These are phyloP conservation scores for Silene vulgaris DNA, from an alignment of 179 eudicot genomes.

Conservation along the genomic window DNA sequence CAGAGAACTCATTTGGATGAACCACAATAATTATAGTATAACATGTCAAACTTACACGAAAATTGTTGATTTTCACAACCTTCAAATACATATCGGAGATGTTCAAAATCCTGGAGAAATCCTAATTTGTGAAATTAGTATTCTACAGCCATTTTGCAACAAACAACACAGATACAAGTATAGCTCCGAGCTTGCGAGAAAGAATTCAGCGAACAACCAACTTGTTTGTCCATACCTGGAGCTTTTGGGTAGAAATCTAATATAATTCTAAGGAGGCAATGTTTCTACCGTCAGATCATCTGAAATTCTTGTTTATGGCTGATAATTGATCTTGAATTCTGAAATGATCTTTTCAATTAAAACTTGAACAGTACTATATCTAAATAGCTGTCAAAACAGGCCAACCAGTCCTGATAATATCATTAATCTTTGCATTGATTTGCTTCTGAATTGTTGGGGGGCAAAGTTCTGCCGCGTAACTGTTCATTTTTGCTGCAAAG, in stretches of 20 bases:
- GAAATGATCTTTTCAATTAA: neutral
- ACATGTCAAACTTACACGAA: neutral
- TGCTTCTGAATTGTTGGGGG: slow-evolving; percentile 58
- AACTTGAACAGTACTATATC: neutral
- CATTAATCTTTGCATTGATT: slow-evolving; percentile 68
- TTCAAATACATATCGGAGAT: neutral
- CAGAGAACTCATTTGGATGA: neutral
- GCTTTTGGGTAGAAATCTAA: neutral
- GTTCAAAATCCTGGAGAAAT: neutral
- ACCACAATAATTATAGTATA: neutral
- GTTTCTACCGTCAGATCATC: neutral
- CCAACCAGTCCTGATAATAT: slow-evolving; percentile 82
- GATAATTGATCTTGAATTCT: neutral
- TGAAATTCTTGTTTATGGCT: neutral
- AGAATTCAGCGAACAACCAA: too few relatives aligned
- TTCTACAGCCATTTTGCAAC: slow-evolving; percentile 15
- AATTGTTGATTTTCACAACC: neutral
- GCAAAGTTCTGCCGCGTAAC: slow-evolving; percentile 92
- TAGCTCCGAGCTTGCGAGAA: too few relatives aligned
- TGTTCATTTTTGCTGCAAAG: slow-evolving; percentile 76
- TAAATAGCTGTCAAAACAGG: slow-evolving; percentile 71
- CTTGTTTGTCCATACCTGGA: neutral
- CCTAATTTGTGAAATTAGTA: too few relatives aligned
- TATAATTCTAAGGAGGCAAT: slow-evolving; percentile 1
- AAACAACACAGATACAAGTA: neutral